A percentile compares a stretch with the other conserved stretches of the same genome.
phyloP scores from a whole-genome alignment of 192 early-diverging fungal species.

The Backusella sp. region DNA sequence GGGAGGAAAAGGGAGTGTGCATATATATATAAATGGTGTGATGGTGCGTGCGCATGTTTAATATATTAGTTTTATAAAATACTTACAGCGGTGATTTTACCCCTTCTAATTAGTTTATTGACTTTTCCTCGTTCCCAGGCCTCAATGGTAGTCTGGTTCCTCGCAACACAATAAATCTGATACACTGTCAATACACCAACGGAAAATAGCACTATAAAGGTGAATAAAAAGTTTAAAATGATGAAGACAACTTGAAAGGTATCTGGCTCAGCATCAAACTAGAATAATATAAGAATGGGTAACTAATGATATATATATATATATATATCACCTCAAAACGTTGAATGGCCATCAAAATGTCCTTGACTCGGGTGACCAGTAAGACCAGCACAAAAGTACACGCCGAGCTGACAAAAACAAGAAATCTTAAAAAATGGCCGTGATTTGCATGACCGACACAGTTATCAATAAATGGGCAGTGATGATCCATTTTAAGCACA shows the following conservation, averaged over 20 bases:
- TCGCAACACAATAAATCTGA: slow-evolving; percentile 67
- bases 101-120: slow-evolving; percentile 53
- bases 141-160: slow-evolving; percentile 85
- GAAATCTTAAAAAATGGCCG: slow-evolving; percentile 80
- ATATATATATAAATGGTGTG: neutral
- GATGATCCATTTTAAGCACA: slow-evolving; percentile 90
- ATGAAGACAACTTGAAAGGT: slow-evolving; percentile 64
- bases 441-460: slow-evolving; percentile 81
- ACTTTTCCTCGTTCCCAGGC: slow-evolving; percentile 73
- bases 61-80: neutral
- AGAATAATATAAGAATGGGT: neutral
- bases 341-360: slow-evolving; percentile 38
- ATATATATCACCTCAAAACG: slow-evolving; percentile 33
- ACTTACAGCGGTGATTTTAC: slow-evolving; percentile 56
- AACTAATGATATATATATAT: no score
- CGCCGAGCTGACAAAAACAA: slow-evolving; percentile 63
- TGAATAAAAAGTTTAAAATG: slow-evolving; percentile 73
- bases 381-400: slow-evolving; percentile 55
- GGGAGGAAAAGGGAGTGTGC: neutral
- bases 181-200: slow-evolving; percentile 68
- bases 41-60: neutral
- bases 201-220: slow-evolving; percentile 68
- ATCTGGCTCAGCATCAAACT: slow-evolving; percentile 38
- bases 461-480: slow-evolving; percentile 92
- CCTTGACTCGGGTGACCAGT: slow-evolving; percentile 52